phyloP scores from a whole-genome alignment of 352 stramenopile genomes.

The Phytopythium litorale region DNA sequence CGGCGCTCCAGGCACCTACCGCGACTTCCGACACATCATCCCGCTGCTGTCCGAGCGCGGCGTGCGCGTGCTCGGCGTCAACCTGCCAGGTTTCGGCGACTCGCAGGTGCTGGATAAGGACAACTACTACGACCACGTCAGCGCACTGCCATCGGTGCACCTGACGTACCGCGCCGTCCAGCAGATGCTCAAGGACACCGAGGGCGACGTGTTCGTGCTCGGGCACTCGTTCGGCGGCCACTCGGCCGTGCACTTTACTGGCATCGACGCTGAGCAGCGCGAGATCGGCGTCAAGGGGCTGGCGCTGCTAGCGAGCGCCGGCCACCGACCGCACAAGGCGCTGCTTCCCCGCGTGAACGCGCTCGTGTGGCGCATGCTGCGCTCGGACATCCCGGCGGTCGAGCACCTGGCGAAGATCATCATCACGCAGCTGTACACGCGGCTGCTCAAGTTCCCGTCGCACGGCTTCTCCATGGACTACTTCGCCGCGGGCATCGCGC shows the following conservation, averaged over 20 bases:
- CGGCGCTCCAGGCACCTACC: conserved; percentile 55
- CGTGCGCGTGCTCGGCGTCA: conserved; percentile 53
- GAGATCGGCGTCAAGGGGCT: conserved; percentile 37
- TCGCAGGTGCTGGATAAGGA: conserved; percentile 31
- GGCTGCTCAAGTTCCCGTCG: conserved; percentile 43
- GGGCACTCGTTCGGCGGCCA: conserved; percentile 70
- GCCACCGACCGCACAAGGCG: conserved; percentile 40
- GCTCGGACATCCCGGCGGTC: conserved; percentile 13
- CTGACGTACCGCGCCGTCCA: conserved; percentile 41
- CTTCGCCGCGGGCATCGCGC: conserved; percentile 53
- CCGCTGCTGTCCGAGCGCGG: conserved; percentile 33
- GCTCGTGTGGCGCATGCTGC: conserved; percentile 28
- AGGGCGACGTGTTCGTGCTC: conserved; percentile 42
- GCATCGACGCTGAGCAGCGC: conserved; percentile 24
- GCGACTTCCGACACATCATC: conserved; percentile 64
- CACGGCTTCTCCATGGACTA: conserved; percentile 33
- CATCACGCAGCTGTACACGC: conserved; percentile 44
- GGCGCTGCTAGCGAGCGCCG: conserved; percentile 43
- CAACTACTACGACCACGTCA: conserved; percentile 43
- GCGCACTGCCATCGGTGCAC: conserved; percentile 24
- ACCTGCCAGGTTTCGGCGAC: conserved; percentile 55
- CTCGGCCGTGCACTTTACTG: conserved; percentile 42
- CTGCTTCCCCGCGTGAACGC: conserved; percentile 28
- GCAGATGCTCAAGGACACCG: conserved; percentile 19
- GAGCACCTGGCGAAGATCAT: conserved; percentile 18